phyloP scores from a whole-genome alignment of 1,139 yeast genomes.

The Blastobotrys serpentis region DNA sequence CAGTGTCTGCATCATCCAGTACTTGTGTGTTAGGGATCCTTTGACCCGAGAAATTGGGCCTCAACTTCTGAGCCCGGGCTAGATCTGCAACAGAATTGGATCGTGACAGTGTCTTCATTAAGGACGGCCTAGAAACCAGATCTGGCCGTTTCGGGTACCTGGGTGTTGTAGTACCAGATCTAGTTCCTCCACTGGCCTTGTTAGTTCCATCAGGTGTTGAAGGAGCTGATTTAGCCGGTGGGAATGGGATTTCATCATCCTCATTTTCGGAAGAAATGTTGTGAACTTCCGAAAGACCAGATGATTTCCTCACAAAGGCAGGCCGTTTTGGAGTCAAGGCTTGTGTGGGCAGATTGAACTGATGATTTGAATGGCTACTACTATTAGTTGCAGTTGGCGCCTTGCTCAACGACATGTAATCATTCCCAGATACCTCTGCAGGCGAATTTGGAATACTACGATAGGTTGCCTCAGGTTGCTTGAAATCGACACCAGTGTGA shows the following conservation, averaged over 20 bases:
- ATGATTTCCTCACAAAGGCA: conserved; percentile 12
- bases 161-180: conserved; percentile 1
- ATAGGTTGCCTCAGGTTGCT: neutral
- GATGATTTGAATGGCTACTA: no score
- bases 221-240: neutral
- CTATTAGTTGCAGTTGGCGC: neutral
- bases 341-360: no score
- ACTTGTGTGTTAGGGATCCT: conserved; percentile 74
- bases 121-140: conserved; percentile 18
- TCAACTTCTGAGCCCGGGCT: conserved; percentile 27
- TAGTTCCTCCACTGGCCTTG: neutral
- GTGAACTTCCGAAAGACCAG: conserved; percentile 14
- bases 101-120: conserved; percentile 24
- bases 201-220: conserved; percentile 1
- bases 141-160: conserved; percentile 14
- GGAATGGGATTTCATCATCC: neutral
- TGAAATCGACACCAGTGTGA: neutral
- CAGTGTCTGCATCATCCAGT: conserved; percentile 67
- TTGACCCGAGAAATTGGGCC: conserved; percentile 73
- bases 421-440: neutral
- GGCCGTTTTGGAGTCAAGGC: neutral
- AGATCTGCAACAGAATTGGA: conserved; percentile 19
- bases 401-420: neutral
- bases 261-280: neutral
- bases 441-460: neutral